phyloP scores from a whole-genome alignment of 148 eudicot genomes.

The Rhododendron henanense region DNA sequence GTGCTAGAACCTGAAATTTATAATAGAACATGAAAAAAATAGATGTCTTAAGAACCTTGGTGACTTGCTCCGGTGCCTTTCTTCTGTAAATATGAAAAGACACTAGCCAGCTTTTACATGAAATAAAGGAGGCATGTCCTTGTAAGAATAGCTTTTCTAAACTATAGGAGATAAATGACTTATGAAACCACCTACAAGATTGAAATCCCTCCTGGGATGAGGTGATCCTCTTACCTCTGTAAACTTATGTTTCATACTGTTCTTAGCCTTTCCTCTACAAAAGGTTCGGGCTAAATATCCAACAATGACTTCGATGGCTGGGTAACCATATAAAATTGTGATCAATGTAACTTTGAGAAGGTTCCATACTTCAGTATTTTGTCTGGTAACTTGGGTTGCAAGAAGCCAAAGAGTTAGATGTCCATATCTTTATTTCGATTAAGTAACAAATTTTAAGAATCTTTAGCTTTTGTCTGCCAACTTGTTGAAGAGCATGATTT shows the following conservation, averaged over 20 bases:
- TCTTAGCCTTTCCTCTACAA: not conserved
- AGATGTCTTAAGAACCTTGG: not conserved
- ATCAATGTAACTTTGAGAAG: not conserved
- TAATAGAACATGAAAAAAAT: not conserved
- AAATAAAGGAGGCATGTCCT: not conserved
- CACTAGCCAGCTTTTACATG: not conserved
- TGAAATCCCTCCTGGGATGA: not conserved
- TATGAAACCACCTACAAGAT: too few species aligned
- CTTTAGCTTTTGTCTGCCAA: not conserved
- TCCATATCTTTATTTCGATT: not conserved
- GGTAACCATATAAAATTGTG: not conserved
- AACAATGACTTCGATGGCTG: not conserved
- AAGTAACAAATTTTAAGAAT: too few species aligned
- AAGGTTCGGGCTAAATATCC: slow-evolving; percentile 5
- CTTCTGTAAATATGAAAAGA: not conserved
- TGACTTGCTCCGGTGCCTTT: not conserved
- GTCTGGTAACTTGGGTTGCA: not conserved
- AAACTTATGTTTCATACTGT: not conserved
- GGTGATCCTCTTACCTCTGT: not conserved
- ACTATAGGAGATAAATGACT: not conserved
- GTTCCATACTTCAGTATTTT: not conserved
- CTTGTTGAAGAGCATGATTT: not conserved
- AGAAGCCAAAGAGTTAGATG: not conserved
- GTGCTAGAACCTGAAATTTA: not conserved
- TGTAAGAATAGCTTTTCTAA: not conserved